Percentiles rank a stretch among this genome's conserved stretches.
These are phyloP conservation scores for Colletotrichum sp. DNA, from an alignment of 2,329 filamentous ascomycete species.

Conservation along the genomic window DNA sequence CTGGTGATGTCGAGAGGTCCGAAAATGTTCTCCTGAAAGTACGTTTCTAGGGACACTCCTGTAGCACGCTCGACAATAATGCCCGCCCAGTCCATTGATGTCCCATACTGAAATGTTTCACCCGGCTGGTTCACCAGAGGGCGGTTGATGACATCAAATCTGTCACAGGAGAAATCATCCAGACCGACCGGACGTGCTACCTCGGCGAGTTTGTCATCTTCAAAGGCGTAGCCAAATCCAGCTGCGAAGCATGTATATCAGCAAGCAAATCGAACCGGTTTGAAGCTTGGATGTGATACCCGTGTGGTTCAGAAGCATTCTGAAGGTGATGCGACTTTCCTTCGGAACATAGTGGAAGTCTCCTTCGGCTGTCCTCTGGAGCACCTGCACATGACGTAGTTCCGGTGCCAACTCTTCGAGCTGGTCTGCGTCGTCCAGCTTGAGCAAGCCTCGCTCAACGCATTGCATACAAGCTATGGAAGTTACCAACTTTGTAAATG, in stretches of 20 bases:
- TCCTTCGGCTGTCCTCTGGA: slow-evolving; percentile 41
- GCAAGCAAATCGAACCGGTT: background rate
- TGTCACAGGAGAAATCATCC: background rate
- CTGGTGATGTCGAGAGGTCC: slow-evolving; percentile 45
- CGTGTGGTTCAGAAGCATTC: slow-evolving; percentile 57
- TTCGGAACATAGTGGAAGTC: slow-evolving; percentile 30
- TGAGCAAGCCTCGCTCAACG: slow-evolving; percentile 55
- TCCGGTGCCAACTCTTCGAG: slow-evolving; percentile 45
- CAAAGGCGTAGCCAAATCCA: slow-evolving; percentile 50
- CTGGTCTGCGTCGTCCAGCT: slow-evolving; percentile 47
- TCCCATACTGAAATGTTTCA: slow-evolving; percentile 52
- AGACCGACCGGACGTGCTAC: background rate
- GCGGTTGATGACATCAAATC: slow-evolving; percentile 39
- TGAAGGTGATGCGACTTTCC: slow-evolving; percentile 47
- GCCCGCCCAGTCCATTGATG: slow-evolving; percentile 57
- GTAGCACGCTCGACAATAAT: slow-evolving; percentile 53
- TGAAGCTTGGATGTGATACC: slow-evolving; percentile 8
- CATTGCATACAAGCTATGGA: slow-evolving; percentile 57
- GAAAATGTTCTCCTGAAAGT: slow-evolving; percentile 48
- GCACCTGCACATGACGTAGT: slow-evolving; percentile 49
- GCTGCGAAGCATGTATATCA: slow-evolving; percentile 20
- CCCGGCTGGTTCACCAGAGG: slow-evolving; percentile 58
- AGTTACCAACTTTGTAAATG: slow-evolving; percentile 49
- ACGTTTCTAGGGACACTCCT: slow-evolving; percentile 43
- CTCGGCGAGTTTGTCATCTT: slow-evolving; percentile 25